Evolutionary conservation across 345 rosid species (phyloP).

Genomic region (Hibiscus trionum): DNA sequence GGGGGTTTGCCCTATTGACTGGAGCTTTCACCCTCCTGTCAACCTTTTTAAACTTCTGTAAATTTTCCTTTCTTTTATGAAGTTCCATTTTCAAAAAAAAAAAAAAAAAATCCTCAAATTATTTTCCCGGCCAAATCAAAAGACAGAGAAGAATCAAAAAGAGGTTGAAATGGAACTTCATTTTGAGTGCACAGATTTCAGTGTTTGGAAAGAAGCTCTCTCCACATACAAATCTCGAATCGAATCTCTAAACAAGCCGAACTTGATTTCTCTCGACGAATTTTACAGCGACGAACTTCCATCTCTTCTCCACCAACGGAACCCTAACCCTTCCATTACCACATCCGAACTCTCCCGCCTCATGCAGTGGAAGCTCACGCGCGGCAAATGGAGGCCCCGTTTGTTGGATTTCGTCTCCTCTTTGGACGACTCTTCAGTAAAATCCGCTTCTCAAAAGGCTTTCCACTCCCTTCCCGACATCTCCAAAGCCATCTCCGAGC

Average conservation of each 20-base stretch:
- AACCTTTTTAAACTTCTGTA: too few relatives aligned
- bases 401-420: slow-evolving; percentile 62
- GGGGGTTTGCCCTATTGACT: too few relatives aligned
- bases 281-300: slow-evolving; percentile 67
- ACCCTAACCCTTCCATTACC: slow-evolving; percentile 75
- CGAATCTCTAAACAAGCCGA: slow-evolving; percentile 57
- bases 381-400: slow-evolving; percentile 96
- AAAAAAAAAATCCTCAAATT: too few relatives aligned
- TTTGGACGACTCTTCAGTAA: slow-evolving; percentile 54
- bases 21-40: too few relatives aligned
- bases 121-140: not conserved
- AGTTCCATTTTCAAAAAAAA: too few relatives aligned
- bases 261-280: slow-evolving; percentile 61
- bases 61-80: too few relatives aligned
- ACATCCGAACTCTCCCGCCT: slow-evolving; percentile 70
- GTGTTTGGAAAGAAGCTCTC: slow-evolving; percentile 50
- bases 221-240: slow-evolving; percentile 46
- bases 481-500: slow-evolving; percentile 59
- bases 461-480: slow-evolving; percentile 67
- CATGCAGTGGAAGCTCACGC: slow-evolving; percentile 91
- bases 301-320: slow-evolving; percentile 47
- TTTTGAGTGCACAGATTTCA: slow-evolving; percentile 42
- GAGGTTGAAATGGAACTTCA: slow-evolving; percentile 24
- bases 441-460: slow-evolving; percentile 68
- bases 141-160: not conserved